Base-by-base conservation (phyloP, 2,329 filamentous ascomycete genomes). In the Cadophora malorum region DNA sequence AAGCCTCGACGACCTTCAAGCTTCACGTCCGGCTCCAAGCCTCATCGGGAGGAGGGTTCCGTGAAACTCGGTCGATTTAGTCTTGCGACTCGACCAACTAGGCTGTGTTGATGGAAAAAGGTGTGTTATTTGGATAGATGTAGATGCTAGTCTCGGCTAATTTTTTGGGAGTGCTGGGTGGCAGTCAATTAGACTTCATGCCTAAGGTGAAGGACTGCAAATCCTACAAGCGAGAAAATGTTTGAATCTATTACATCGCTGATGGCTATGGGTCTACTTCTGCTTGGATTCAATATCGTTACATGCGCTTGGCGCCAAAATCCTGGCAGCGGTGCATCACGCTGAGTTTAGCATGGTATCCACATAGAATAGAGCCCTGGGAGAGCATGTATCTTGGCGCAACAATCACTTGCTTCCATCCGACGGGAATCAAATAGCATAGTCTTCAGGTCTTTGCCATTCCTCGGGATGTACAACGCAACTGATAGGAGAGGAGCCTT, bases 141-240 rank as follows among this genome's bases (percentile, higher is more conserved):
- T 28, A 28, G 28, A 28, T 28, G 28, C 28, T 28, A 28, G 28
- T 28, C 28, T 28, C 28, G 28, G 28, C 28, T 28, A 28, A 28
- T 3, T 28, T 28, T 28, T 28, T 3, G 28, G 28, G 28, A 5
- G 28, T 28, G 28, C 28, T 28, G 28, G 28, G 28, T 28, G 28
- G 3, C 28, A 64, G 25, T 38, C 50, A 7, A 64, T 64, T 16
- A 12, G 2, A 28, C 5, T 28, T 28, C 5, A 28, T 28, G 28
- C 3, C 28, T 3, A 5, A 28, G 28, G 28, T 28, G 28, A 23
- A 50, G 56, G 23, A 55, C 19, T 19, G 14, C 33, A 31, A 64
- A 56, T 10, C 50, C 62, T 38, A 31, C 31, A 8, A 55, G 50
- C 14, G 62, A 55, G 35, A 64, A 50, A 12, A 64, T 45, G 14